Evolutionary conservation across 768 basidiomycete species (phyloP), one percentile per base, ranked within the genome.

Genomic region (Collybiopsis confluens): DNA sequence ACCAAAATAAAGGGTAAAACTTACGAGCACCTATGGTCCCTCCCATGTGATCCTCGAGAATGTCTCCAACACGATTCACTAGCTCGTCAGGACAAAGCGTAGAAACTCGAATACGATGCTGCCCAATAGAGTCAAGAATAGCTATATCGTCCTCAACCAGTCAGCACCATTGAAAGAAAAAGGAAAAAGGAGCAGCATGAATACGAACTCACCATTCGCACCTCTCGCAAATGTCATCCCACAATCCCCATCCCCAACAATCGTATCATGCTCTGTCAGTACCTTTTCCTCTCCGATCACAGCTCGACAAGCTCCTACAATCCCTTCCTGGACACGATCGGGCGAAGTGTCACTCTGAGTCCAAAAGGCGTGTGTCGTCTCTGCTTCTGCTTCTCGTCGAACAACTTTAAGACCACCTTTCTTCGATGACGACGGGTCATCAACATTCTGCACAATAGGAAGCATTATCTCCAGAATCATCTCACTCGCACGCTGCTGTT

Each of bases 201-300:
- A n/a, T n/a, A n/a, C 44, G 16, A 10, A 28, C 41, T 9, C 46
- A 70, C 68, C 71, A 65, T 55, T 64, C 6, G 73, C 73, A 9
- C 83, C 83, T 2, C 74, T 67, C 8, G 77, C 71, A 55, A 84
- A 80, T 6, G 82, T 84, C 36, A 77, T 67, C 8, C 84, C 82
- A 44, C 82, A 83, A 61, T 85, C 82, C 5, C 83, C 84, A 64
- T 86, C 83, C 24, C 84, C 83, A 7, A 79, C 72, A 24, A 84
- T 68, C 8, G 80, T 82, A 62, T 86, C 85, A 60, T 73, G 82
- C 30, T 70, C 65, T 3, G 84, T 86, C 59, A 86, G 68, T 11
- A 81, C 78, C 2, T 68, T 65, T 57, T 81, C 77, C 6, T 74
- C 73, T 3, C 56, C 59, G 16, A 84, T 69, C 24, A 84, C 72